Evolutionary conservation across 345 rosid species (phyloP), one percentile per base, ranked within the genome.

Genomic region (Reutealis trisperma): DNA sequence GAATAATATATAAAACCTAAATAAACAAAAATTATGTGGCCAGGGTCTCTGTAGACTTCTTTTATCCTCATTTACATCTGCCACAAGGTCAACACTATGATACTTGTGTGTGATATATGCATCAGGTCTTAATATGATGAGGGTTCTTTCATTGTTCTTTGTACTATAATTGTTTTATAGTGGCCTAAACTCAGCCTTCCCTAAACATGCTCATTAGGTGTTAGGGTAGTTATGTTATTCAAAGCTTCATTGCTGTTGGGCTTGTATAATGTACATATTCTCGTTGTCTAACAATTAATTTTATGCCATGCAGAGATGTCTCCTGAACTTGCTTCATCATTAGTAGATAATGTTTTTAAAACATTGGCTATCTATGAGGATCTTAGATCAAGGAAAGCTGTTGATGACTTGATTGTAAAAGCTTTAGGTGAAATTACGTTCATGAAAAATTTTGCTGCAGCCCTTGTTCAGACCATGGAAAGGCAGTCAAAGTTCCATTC

Each of bases 401-500:
- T 96, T 19, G 98, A 93, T 79, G 87, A 88, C 41, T 71, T 92
- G 79, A 87, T 93, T 81, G 85, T 81, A 51, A 93, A 87, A 72
- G 78, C 81, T 65, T 80, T 96, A 54, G 79, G 77, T 30, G 89
- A 88, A 79, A 83, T 85, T 64, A 65, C 79, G 6, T 96, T 96
- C 81, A 96, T 93, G 97, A 93, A 91, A 86, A 80, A 77, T 61
- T 96, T 92, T 85, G 99, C 96, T 0, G 92, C 92, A 13, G 83
- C 85, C 10, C 94, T 96, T 82, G 97, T 96, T 68, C 97, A 92
- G 86, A 79, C 80, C 65, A 92, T 91, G 97, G 99, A 96, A 62
- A 96, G 82, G 88, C 93, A 89, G 79, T 79, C 76, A 30, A 92
- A 91, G 82, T 78, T 78, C 67, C 87, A 87, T 34, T 85, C 93